Percentiles rank a stretch among this genome's conserved stretches.
Conservation (phyloP, 306 rosid genomes). For the Corylus americana region DNA sequence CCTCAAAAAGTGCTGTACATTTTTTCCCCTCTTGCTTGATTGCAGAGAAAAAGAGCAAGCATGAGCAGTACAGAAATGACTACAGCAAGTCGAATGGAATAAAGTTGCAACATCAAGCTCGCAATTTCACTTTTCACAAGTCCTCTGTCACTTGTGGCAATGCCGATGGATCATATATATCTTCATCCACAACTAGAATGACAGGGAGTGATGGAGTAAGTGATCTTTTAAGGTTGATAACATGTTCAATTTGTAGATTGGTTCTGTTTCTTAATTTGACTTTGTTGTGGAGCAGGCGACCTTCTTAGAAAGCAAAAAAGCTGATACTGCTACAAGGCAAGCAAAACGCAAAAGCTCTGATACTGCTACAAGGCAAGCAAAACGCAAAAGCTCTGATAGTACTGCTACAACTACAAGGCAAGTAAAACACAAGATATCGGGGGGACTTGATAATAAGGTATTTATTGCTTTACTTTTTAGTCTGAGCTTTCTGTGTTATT, state of each 20-base stretch:
- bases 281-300: slow-evolving; percentile 50
- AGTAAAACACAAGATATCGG: slow-evolving; percentile 64
- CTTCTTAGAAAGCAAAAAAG: slow-evolving; percentile 81
- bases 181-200: slow-evolving; percentile 66
- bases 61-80: slow-evolving; percentile 39
- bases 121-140: slow-evolving; percentile 71
- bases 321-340: slow-evolving; percentile 62
- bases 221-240: slow-evolving; percentile 8
- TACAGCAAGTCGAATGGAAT: slow-evolving; percentile 18
- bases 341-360: slow-evolving; percentile 43
- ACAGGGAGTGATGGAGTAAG: slow-evolving; percentile 89
- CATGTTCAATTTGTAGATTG: background rate
- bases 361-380: too few species aligned
- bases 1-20: background rate
- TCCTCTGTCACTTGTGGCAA: slow-evolving; percentile 72
- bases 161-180: slow-evolving; percentile 59
- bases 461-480: background rate
- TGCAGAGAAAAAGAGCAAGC: slow-evolving; percentile 56
- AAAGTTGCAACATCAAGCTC: slow-evolving; percentile 55
- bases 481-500: background rate
- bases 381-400: too few species aligned
- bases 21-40: background rate
- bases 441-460: slow-evolving; percentile 77
- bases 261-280: slow-evolving; percentile 23
- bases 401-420: slow-evolving; percentile 34